These are phyloP conservation scores for Penicillium sp. DNA, from an alignment of 2,329 filamentous ascomycete genomes.

Conservation along the genomic window DNA sequence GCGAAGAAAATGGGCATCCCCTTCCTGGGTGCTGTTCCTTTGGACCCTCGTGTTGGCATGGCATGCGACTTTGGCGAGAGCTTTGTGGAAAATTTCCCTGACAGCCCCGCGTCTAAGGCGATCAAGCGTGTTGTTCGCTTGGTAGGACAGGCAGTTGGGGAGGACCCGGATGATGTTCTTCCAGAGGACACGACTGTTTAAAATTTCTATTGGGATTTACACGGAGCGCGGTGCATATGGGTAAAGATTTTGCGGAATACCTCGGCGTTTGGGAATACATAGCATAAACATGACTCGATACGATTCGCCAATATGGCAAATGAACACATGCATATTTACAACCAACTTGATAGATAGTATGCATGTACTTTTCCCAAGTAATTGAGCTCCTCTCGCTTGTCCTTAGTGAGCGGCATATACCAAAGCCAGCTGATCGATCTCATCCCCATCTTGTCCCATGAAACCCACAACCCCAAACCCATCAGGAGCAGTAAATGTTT, in stretches of 20 bases:
- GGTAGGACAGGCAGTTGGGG: conserved; percentile 64
- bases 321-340: conserved; percentile 1
- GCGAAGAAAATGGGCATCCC: conserved; percentile 84
- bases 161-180: conserved; percentile 55
- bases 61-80: conserved; percentile 97
- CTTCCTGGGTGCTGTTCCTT: conserved; percentile 83
- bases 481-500: conserved; percentile 46
- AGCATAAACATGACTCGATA: conserved; percentile 21
- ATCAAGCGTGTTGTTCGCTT: conserved; percentile 76
- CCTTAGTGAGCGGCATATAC: conserved; percentile 22
- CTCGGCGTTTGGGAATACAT: conserved; percentile 22
- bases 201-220: conserved; percentile 14
- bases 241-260: not conserved
- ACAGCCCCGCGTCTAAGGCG: conserved; percentile 84
- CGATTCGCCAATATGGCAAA: conserved; percentile 10
- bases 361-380: not conserved
- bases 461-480: conserved; percentile 58
- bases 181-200: conserved; percentile 35
- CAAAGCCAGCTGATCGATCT: conserved; percentile 55
- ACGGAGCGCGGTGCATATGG: conserved; percentile 25
- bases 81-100: conserved; percentile 90
- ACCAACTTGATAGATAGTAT: not conserved
- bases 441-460: conserved; percentile 53
- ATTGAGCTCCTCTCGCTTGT: too few species aligned
- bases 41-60: conserved; percentile 94